Evolutionary conservation across 441 rosid genomes (phyloP).

Genomic region (Croton setiger): DNA sequence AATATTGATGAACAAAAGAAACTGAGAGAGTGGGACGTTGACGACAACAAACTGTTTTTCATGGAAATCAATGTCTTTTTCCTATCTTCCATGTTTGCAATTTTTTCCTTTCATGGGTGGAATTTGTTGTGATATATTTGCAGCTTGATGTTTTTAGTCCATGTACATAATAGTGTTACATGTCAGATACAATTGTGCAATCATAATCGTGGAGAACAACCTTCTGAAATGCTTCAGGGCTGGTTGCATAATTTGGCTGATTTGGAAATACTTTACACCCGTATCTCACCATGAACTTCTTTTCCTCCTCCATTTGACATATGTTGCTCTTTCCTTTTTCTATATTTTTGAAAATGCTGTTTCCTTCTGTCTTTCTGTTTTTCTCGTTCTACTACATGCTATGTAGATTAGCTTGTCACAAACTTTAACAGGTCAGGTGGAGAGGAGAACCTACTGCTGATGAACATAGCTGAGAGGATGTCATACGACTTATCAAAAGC

Average conservation of each 20-base stretch:
- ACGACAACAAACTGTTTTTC: neutral
- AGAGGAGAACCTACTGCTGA: neutral
- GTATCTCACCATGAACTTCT: too few species aligned
- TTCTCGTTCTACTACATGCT: too few species aligned
- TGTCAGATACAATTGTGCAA: neutral
- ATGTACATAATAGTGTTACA: neutral
- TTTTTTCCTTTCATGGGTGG: constrained; percentile 2
- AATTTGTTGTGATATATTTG: neutral
- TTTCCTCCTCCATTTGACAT: too few species aligned
- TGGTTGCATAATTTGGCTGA: too few species aligned
- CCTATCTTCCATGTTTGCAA: neutral
- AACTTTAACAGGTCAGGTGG: neutral
- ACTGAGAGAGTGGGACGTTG: neutral
- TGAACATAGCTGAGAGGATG: too few species aligned
- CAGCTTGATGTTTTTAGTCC: neutral
- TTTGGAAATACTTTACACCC: too few species aligned
- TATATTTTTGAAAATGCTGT: too few species aligned
- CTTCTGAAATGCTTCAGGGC: neutral
- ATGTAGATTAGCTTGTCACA: too few species aligned
- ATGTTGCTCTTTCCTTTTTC: too few species aligned
- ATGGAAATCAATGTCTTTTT: neutral
- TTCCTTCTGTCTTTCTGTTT: too few species aligned
- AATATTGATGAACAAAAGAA: neutral
- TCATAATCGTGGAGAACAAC: neutral
- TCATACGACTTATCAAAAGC: neutral